A percentile compares a stretch with the other conserved stretches of the same genome.
Evolutionary conservation across 441 rosid genomes (phyloP).

Genomic region (Theobroma grandiflorum): DNA sequence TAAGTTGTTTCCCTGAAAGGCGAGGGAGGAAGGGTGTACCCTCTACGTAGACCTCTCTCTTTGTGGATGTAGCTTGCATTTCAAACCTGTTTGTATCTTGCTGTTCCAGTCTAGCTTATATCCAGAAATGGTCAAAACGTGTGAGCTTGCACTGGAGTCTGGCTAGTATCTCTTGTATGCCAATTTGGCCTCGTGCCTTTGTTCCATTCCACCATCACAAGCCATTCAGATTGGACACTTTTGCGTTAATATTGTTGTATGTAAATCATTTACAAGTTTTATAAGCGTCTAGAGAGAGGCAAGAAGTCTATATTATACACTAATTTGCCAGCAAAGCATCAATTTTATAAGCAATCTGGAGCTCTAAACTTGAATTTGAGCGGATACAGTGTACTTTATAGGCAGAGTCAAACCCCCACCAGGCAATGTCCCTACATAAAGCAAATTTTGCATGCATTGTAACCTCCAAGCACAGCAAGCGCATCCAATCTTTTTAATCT

Average conservation of each 20-base stretch:
- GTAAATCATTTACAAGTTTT: too few relatives aligned
- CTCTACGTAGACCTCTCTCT: too few relatives aligned
- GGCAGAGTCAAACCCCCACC: slow-evolving; percentile 23
- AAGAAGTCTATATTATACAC: neutral
- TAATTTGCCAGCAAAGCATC: neutral
- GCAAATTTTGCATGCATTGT: slow-evolving; percentile 27
- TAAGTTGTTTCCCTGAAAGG: neutral
- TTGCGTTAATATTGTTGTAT: too few relatives aligned
- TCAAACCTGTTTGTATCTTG: neutral
- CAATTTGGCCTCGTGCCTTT: neutral
- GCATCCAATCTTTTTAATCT: neutral
- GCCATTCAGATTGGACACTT: neutral
- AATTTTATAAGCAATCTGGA: neutral
- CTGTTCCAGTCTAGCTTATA: neutral
- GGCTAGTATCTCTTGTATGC: neutral
- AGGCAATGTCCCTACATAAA: slow-evolving; percentile 34
- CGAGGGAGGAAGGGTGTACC: too few relatives aligned
- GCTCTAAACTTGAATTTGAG: slow-evolving; percentile 10
- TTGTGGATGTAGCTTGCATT: neutral
- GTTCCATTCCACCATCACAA: neutral
- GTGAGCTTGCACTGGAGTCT: neutral
- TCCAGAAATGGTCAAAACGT: neutral
- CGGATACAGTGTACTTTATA: slow-evolving; percentile 15
- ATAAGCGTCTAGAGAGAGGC: neutral
- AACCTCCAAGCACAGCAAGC: slow-evolving; percentile 23